Percentiles rank a stretch among this genome's conserved stretches.
Evolutionary conservation across 2,329 filamentous ascomycete genomes (phyloP).

Genomic region (Trichophyton mentagrophytes): DNA sequence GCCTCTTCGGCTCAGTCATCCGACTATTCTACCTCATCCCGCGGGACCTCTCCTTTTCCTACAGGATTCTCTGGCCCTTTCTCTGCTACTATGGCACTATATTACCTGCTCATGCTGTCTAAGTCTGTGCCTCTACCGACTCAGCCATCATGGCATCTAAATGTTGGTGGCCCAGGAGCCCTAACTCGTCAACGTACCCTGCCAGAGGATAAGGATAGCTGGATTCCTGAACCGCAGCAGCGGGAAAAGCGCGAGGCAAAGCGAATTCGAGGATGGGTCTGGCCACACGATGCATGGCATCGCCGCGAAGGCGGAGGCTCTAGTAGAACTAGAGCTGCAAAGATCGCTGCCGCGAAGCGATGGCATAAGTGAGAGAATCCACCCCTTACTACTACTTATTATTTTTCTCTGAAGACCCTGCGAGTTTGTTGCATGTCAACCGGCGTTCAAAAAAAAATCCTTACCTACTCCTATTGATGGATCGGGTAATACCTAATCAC

Average conservation of each 20-base stretch:
- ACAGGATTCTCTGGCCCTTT: conserved; percentile 27
- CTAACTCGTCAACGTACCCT: conserved; percentile 44
- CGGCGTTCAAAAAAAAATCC: not conserved
- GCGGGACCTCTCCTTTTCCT: conserved; percentile 14
- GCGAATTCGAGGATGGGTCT: conserved; percentile 48
- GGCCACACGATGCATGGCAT: conserved; percentile 48
- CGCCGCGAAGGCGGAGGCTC: conserved; percentile 39
- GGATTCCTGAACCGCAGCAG: conserved; percentile 49
- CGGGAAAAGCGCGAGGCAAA: conserved; percentile 51
- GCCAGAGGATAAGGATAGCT: conserved; percentile 42
- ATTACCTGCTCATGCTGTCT: conserved; percentile 54
- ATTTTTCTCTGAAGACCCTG: not conserved
- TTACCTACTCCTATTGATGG: not conserved
- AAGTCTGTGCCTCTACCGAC: conserved; percentile 47
- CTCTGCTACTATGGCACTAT: conserved; percentile 48
- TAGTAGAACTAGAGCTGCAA: conserved; percentile 17
- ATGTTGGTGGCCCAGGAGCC: conserved; percentile 47
- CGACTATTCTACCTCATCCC: conserved; percentile 21
- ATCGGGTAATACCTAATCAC: not conserved
- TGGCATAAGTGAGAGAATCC: conserved; percentile 24
- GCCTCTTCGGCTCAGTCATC: conserved; percentile 22
- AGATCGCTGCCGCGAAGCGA: conserved; percentile 19
- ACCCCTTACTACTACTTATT: not conserved
- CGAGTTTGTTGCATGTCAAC: not conserved
- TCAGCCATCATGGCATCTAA: conserved; percentile 45